Evolutionary conservation across 2,329 filamentous ascomycete genomes (phyloP), one percentile per base, ranked within the genome.

Genomic region (Anthostomella pinea): DNA sequence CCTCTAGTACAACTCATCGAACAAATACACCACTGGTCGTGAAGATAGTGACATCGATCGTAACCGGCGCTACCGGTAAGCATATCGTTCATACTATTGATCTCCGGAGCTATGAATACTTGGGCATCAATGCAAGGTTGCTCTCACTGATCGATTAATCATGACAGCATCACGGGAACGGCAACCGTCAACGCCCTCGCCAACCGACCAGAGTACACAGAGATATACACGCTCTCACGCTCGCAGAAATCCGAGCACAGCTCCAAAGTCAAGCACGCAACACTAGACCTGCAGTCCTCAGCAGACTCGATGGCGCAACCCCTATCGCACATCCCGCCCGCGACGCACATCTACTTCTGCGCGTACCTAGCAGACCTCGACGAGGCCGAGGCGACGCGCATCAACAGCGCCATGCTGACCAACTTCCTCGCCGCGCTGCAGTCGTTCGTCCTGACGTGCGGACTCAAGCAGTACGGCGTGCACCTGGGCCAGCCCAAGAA

Each of bases 381-480:
- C 11, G 43, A 50, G 22, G 39, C n/a, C 3, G 39, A 50, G 29
- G 42, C 48, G 5, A 26, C 42, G 6, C 42, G 38, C 14, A 51
- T 58, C 22, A 62, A 62, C 28, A 64, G 67, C 10, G 57, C 53
- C 21, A 68, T 75, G 65, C 59, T 75, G 5, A 49, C 58, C 26
- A 72, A 69, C 51, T 74, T 75, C 53, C 57, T 75, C 15, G 36
- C 55, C 2, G 69, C 70, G 0, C 57, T 76, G 7, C 70, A 72
- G 45, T 62, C 67, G n/a, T 60, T 76, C 38, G 52, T 75, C 15
- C 58, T 76, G 8, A 67, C 71, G 5, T 68, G 64, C 1, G 72
- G 72, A 1, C 53, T 62, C 22, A 76, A 76, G 47, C 70, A 77
- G 35, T 77, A 75, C 46, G 69, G 71, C 16, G 68, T 75, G 3